A percentile compares a stretch with the other conserved stretches of the same genome.
These are phyloP conservation scores for Neonectria coccinea DNA, from an alignment of 2,329 filamentous ascomycete genomes.

Conservation along the genomic window DNA sequence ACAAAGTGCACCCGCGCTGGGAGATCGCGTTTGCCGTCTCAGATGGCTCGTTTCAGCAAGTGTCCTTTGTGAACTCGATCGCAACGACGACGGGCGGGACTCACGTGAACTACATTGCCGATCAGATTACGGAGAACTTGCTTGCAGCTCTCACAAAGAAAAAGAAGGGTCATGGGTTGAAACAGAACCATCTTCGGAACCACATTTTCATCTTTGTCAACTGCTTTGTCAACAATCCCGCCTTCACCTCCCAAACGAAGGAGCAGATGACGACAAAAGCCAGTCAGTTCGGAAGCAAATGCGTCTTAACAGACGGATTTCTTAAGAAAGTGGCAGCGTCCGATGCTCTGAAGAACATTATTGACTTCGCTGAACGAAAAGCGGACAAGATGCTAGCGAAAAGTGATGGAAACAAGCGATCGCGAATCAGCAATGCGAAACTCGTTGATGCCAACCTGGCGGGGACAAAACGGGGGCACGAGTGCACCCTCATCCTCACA, in stretches of 20 bases:
- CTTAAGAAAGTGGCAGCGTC: constrained; percentile 90
- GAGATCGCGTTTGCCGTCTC: constrained; percentile 97
- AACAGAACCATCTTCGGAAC: constrained; percentile 91
- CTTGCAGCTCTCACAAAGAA: constrained; percentile 90
- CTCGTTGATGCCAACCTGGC: constrained; percentile 98
- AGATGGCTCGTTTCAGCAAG: constrained; percentile 96
- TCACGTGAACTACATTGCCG: constrained; percentile 95
- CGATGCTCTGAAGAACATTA: constrained; percentile 91
- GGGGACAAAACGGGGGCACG: constrained; percentile 92
- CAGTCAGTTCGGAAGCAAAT: constrained; percentile 92
- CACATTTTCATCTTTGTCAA: constrained; percentile 99
- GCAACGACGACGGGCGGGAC: constrained; percentile 94
- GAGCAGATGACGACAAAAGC: constrained; percentile 95
- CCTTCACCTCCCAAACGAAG: constrained; percentile 98
- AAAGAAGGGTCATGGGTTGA: constrained; percentile 90
- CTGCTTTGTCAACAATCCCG: constrained; percentile 89
- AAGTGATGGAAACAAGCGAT: constrained; percentile 89
- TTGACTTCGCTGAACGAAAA: constrained; percentile 94
- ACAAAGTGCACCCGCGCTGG: constrained; percentile 84
- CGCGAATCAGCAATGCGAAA: constrained; percentile 96
- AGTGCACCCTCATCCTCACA: constrained; percentile 94
- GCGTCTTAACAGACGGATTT: constrained; percentile 83
- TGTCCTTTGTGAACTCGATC: constrained; percentile 98
- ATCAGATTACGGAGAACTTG: constrained; percentile 89
- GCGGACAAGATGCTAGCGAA: constrained; percentile 96